Evolutionary conservation across 495 filamentous ascomycete species (phyloP).

Genomic region (Penicillium salamii): DNA sequence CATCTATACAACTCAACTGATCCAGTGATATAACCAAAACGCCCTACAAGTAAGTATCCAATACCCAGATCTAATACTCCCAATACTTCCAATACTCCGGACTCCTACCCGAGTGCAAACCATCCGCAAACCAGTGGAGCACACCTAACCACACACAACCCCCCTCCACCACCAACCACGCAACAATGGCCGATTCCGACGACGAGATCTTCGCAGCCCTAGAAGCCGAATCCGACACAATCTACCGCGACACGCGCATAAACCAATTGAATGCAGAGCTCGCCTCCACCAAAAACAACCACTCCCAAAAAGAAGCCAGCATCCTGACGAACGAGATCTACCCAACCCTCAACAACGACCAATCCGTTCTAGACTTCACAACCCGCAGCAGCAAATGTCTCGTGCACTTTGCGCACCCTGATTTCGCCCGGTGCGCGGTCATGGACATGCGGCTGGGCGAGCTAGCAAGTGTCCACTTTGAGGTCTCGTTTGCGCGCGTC

Average conservation of each 20-base stretch:
- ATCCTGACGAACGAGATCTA: conserved; percentile 45
- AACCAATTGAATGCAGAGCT: conserved; percentile 69
- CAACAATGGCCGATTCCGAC: conserved; percentile 49
- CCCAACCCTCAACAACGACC: conserved; percentile 61
- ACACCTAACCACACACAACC: conserved; percentile 5
- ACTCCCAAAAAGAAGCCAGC: conserved; percentile 23
- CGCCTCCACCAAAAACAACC: conserved; percentile 40
- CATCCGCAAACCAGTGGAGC: conserved; percentile 6
- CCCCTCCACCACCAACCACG: conserved; percentile 16
- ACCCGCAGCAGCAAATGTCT: conserved; percentile 62
- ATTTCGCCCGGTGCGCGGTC: conserved; percentile 68
- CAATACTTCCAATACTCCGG: too few species aligned
- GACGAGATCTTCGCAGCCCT: conserved; percentile 72
- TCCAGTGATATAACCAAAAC: too few species aligned
- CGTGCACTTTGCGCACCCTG: conserved; percentile 73
- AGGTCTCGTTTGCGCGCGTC: conserved; percentile 65
- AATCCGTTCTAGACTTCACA: conserved; percentile 65
- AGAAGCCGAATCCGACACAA: conserved; percentile 60
- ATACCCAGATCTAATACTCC: too few species aligned
- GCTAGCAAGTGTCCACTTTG: conserved; percentile 62
- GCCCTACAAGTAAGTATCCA: too few species aligned
- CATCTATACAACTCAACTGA: too few species aligned
- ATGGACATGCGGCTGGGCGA: conserved; percentile 64
- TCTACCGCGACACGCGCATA: conserved; percentile 67
- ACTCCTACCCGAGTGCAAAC: background rate